A percentile compares a stretch with the other conserved stretches of the same genome.
phyloP scores from a whole-genome alignment of 768 basidiomycete species.

The Agrocybe praecox region DNA sequence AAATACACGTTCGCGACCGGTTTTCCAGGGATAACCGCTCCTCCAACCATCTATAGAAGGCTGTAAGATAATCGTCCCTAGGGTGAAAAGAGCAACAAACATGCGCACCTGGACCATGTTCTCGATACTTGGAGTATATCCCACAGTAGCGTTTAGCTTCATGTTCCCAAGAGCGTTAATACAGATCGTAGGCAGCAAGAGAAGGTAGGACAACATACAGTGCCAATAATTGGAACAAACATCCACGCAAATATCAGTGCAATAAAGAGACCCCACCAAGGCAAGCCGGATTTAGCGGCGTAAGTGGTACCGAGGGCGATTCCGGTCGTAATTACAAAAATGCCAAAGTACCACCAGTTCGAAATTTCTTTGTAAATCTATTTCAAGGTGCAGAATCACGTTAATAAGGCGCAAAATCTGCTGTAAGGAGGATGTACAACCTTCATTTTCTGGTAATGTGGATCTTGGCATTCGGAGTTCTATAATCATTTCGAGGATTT shows the following conservation, averaged over 20 bases:
- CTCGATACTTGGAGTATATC: slow-evolving; percentile 15
- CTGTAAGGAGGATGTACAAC: slow-evolving; percentile 8
- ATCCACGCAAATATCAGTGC: slow-evolving; percentile 48
- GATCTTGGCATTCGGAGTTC: slow-evolving; percentile 36
- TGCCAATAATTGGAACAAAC: slow-evolving; percentile 50
- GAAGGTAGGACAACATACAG: slow-evolving; percentile 26
- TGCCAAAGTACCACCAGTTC: slow-evolving; percentile 36
- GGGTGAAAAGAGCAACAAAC: neutral
- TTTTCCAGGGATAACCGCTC: slow-evolving; percentile 45
- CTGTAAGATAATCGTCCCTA: too few species aligned
- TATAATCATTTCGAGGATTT: slow-evolving; percentile 2
- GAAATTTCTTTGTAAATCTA: slow-evolving; percentile 37
- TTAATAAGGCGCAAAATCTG: too few species aligned
- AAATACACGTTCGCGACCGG: slow-evolving; percentile 52
- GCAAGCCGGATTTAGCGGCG: slow-evolving; percentile 34
- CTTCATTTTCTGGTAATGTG: slow-evolving; percentile 41
- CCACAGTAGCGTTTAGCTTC: slow-evolving; percentile 6
- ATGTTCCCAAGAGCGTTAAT: neutral
- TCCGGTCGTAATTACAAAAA: slow-evolving; percentile 31
- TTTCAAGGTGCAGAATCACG: too few species aligned
- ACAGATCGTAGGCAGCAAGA: neutral
- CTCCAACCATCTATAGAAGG: slow-evolving; percentile 45
- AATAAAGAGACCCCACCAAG: slow-evolving; percentile 38
- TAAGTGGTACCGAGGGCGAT: slow-evolving; percentile 37
- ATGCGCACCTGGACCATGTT: slow-evolving; percentile 32